These are phyloP conservation scores for Platanthera zijinensis DNA, from an alignment of 106 monocot genomes.

Conservation along the genomic window DNA sequence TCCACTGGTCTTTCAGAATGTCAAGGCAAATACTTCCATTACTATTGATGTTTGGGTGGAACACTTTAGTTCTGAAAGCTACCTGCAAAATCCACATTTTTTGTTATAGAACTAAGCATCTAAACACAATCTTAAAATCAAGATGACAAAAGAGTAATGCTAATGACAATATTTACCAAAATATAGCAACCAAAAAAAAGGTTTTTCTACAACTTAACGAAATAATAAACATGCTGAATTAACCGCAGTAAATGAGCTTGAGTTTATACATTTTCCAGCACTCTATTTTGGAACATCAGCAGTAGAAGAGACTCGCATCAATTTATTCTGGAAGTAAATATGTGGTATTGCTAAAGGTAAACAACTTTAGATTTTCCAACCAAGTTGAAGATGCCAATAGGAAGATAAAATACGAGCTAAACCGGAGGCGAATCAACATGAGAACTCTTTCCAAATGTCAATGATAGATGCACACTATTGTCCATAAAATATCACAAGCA, in stretches of 20 bases:
- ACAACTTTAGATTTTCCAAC: background rate
- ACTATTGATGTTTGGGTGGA: constrained; percentile 20
- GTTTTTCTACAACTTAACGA: background rate
- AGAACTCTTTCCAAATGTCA: too few species aligned
- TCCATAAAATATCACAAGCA: too few species aligned
- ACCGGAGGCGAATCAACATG: background rate
- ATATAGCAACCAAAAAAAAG: background rate
- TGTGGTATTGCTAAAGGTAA: background rate
- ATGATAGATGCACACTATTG: too few species aligned
- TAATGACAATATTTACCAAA: background rate
- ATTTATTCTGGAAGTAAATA: background rate
- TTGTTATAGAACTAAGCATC: background rate
- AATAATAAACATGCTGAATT: background rate
- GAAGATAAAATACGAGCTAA: background rate
- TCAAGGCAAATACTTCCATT: constrained; percentile 20
- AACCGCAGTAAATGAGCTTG: background rate
- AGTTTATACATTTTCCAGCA: background rate
- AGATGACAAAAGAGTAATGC: background rate
- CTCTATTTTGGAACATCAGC: background rate
- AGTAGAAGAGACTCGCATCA: background rate
- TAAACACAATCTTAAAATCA: background rate
- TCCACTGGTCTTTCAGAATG: constrained; percentile 22
- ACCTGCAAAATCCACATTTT: constrained; percentile 10
- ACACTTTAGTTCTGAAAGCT: constrained; percentile 16
- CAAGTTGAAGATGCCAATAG: background rate